Conservation (phyloP, 1,139 yeast genomes). For the Geotrichum histeridarum region DNA sequence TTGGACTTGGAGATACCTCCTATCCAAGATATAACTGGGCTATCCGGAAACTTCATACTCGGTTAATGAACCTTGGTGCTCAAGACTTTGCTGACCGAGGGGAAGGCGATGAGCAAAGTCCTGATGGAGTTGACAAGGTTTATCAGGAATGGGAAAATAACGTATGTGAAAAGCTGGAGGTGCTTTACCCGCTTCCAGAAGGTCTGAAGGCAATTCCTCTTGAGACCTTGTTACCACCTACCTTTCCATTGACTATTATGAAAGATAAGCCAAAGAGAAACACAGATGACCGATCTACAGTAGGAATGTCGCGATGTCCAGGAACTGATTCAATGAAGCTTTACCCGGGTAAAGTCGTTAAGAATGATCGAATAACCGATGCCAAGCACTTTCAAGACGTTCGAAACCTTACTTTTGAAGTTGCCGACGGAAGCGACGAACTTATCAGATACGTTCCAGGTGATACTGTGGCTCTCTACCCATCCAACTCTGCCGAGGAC, state of each 20-base stretch:
- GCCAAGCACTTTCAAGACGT: slow-evolving; percentile 86
- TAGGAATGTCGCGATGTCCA: slow-evolving; percentile 32
- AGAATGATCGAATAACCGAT: slow-evolving; percentile 59
- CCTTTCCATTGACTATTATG: slow-evolving; percentile 26
- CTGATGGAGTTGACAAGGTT: slow-evolving; percentile 74
- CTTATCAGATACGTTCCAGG: slow-evolving; percentile 51
- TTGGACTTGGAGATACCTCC: slow-evolving; percentile 94
- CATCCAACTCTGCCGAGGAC: slow-evolving; percentile 58
- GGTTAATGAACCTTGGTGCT: slow-evolving; percentile 81
- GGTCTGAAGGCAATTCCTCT: slow-evolving; percentile 22
- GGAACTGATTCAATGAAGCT: slow-evolving; percentile 24
- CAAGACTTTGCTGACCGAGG: slow-evolving; percentile 63
- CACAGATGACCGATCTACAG: slow-evolving; percentile 27
- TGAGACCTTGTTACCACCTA: slow-evolving; percentile 43
- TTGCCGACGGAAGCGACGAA: slow-evolving; percentile 21
- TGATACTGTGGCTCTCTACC: slow-evolving; percentile 73
- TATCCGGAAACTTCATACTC: slow-evolving; percentile 68
- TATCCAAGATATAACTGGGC: slow-evolving; percentile 85
- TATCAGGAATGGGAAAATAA: slow-evolving; percentile 68
- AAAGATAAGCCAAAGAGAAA: slow-evolving; percentile 31
- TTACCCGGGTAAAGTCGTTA: slow-evolving; percentile 42
- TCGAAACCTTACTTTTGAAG: slow-evolving; percentile 52
- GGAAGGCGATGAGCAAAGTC: slow-evolving; percentile 82
- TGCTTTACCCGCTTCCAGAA: slow-evolving; percentile 28
- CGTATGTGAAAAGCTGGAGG: slow-evolving; percentile 44